phyloP scores from a whole-genome alignment of 305 asterid genomes.

The Solanum chacoense region DNA sequence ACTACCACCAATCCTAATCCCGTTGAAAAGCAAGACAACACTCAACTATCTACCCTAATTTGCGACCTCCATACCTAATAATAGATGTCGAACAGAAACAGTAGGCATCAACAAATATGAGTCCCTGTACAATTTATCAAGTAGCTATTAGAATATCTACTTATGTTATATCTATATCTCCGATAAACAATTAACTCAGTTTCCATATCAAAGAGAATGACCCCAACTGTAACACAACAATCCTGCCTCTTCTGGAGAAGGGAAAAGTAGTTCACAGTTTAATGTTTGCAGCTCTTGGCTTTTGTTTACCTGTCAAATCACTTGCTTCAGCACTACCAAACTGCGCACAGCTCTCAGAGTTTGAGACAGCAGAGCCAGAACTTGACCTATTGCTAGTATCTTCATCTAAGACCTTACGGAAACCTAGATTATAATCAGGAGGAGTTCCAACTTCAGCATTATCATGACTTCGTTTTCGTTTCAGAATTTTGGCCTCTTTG shows the following conservation, averaged over 20 bases:
- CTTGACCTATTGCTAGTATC: constrained; percentile 92
- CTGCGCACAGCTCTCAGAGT: constrained; percentile 77
- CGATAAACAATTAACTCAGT: not conserved
- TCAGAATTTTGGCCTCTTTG: constrained; percentile 54
- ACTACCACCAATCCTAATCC: not conserved
- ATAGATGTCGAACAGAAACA: not conserved
- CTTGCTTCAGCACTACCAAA: constrained; percentile 85
- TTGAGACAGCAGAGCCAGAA: constrained; percentile 93
- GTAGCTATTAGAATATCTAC: not conserved
- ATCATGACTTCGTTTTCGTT: constrained; percentile 49
- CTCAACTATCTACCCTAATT: not conserved
- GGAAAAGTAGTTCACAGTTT: not conserved
- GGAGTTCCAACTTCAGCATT: constrained; percentile 36
- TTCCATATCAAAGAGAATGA: not conserved
- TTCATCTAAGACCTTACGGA: constrained; percentile 53
- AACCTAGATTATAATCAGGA: constrained; percentile 45
- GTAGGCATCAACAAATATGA: not conserved
- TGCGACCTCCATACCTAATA: not conserved
- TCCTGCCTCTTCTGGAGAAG: not conserved
- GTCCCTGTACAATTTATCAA: not conserved
- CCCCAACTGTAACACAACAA: not conserved
- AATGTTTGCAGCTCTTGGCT: not conserved
- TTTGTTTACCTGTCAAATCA: constrained; percentile 70
- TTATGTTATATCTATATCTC: not conserved
- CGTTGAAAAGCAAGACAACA: not conserved